These are phyloP conservation scores for Enteropsectra breve DNA, from an alignment of 371 early-diverging fungal species.

Conservation along the genomic window DNA sequence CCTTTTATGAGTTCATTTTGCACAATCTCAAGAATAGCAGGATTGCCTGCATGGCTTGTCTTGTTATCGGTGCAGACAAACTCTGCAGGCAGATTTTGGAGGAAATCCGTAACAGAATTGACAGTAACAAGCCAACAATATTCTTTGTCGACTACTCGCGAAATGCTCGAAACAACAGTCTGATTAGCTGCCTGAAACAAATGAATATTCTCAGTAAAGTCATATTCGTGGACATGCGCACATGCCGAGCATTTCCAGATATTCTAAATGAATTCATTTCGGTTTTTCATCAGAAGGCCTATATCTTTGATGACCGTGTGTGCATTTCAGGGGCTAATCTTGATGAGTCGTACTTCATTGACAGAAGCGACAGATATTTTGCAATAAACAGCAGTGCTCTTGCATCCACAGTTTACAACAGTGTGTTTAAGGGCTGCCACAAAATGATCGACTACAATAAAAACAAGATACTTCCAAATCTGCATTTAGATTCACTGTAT, in stretches of 20 bases:
- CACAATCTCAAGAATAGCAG: conserved; percentile 1
- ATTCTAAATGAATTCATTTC: conserved; percentile 31
- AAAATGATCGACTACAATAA: not conserved
- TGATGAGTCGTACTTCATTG: conserved; percentile 33
- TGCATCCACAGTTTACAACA: not conserved
- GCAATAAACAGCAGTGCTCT: conserved; percentile 15
- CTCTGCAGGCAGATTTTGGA: conserved; percentile 6
- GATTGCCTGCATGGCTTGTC: conserved; percentile 14
- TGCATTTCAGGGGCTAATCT: conserved; percentile 52
- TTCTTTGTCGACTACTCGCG: conserved; percentile 33
- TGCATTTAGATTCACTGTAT: not conserved
- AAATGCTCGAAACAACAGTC: not conserved
- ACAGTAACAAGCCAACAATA: conserved; percentile 4
- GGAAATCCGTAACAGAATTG: conserved; percentile 13
- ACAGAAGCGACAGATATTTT: conserved; percentile 49
- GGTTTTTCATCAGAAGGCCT: conserved; percentile 44
- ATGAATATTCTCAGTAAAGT: conserved; percentile 3
- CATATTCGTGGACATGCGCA: conserved; percentile 3
- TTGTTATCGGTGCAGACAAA: conserved; percentile 17
- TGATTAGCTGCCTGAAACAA: conserved; percentile 12
- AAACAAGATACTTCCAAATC: too few relatives aligned
- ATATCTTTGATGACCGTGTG: conserved; percentile 41
- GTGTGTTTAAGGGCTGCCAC: not conserved
- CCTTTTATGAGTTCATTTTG: conserved; percentile 22
- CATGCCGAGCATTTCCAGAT: conserved; percentile 5